These are phyloP conservation scores for Durusdinium trenchii DNA, from an alignment of 73 alveolate species.

Conservation along the genomic window DNA sequence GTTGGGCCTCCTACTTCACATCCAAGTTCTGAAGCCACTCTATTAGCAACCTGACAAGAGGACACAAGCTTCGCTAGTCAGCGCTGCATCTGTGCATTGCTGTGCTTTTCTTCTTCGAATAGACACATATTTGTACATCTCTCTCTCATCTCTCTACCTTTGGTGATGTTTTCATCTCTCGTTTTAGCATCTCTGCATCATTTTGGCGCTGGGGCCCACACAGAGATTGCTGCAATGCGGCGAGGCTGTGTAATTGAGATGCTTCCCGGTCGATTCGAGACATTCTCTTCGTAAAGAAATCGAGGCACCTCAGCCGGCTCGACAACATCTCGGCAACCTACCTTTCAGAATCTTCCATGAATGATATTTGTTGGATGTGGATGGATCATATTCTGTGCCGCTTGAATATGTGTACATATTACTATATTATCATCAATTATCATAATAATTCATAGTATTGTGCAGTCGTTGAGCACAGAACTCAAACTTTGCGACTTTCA, in stretches of 20 bases:
- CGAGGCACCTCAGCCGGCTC: slow-evolving; percentile 63
- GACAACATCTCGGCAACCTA: no score
- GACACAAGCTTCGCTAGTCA: background rate
- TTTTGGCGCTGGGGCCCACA: slow-evolving; percentile 1
- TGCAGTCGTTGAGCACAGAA: no score
- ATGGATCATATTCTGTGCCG: no score
- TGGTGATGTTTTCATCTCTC: background rate
- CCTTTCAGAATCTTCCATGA: no score
- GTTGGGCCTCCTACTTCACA: slow-evolving; percentile 79
- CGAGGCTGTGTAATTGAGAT: slow-evolving; percentile 87
- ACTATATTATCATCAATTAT: no score
- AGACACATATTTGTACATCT: no score
- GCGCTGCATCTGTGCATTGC: background rate
- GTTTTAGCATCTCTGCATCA: background rate
- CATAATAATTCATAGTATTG: no score
- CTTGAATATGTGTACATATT: no score
- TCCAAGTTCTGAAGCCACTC: slow-evolving; percentile 61
- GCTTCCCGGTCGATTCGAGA: slow-evolving; percentile 11
- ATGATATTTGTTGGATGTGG: no score
- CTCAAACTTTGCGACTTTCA: no score
- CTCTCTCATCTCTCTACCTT: no score
- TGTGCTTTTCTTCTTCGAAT: background rate
- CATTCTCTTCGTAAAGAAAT: slow-evolving; percentile 51
- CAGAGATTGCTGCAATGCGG: slow-evolving; percentile 91
- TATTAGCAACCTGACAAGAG: slow-evolving; percentile 49